Evolutionary conservation across 345 rosid genomes (phyloP).

Genomic region (Gossypium ekmanianum): DNA sequence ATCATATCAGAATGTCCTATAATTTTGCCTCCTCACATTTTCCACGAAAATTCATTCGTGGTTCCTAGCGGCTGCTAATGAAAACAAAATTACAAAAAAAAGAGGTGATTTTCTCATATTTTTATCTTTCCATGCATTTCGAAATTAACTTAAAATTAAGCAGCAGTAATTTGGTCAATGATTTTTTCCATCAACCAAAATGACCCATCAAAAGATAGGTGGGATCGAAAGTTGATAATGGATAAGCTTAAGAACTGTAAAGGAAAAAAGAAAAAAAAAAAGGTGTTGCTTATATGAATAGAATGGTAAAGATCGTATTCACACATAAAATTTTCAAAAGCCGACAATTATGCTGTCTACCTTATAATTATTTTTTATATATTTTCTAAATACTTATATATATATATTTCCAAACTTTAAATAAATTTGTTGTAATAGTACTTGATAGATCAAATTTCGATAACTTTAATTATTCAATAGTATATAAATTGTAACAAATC

Average conservation of each 20-base stretch:
- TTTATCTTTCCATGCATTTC: not conserved
- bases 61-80: not conserved
- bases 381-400: too few relatives aligned
- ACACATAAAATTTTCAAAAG: not conserved
- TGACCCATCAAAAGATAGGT: not conserved
- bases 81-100: not conserved
- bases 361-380: not conserved
- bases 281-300: not conserved
- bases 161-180: not conserved
- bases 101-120: not conserved
- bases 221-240: not conserved
- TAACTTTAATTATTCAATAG: too few relatives aligned
- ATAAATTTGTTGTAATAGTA: too few relatives aligned
- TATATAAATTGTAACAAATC: too few relatives aligned
- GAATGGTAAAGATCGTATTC: not conserved
- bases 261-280: not conserved
- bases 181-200: not conserved
- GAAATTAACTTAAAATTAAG: not conserved
- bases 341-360: not conserved
- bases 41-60: not conserved
- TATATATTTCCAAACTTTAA: too few relatives aligned
- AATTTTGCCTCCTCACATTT: not conserved
- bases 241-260: not conserved
- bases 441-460: too few relatives aligned
- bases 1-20: not conserved